Conservation (phyloP, 108 stramenopile species). For the Nitzschia palea region DNA sequence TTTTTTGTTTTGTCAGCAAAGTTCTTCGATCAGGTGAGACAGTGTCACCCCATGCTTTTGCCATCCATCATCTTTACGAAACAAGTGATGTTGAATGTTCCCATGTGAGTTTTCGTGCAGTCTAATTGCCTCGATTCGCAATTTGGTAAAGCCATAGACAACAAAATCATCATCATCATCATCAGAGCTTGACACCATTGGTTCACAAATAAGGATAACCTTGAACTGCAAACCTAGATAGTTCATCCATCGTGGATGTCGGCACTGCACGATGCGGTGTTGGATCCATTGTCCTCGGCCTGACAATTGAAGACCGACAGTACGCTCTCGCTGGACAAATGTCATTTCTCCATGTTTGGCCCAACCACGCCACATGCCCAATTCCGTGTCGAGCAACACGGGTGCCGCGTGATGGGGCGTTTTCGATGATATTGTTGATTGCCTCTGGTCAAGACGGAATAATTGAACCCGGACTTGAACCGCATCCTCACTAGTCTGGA, state of each 20-base stretch:
- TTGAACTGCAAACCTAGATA: conserved; percentile 9
- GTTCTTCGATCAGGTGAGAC: conserved; percentile 4
- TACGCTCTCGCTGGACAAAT: conserved; percentile 4
- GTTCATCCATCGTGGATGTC: conserved; percentile 5
- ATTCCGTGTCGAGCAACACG: neutral
- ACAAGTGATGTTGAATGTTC: conserved; percentile 5
- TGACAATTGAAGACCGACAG: conserved; percentile 6
- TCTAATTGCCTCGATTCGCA: neutral
- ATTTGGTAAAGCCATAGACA: neutral
- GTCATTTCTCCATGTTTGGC: conserved; percentile 2
- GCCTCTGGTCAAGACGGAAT: neutral
- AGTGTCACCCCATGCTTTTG: conserved; percentile 7
- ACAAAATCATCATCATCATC: neutral
- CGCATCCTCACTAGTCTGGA: neutral
- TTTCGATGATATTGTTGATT: neutral
- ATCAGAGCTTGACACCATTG: too few relatives aligned
- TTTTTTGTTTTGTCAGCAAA: neutral
- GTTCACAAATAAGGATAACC: conserved; percentile 4
- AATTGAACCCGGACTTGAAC: neutral
- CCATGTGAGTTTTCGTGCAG: conserved; percentile 9
- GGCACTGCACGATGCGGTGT: neutral
- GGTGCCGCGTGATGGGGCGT: neutral
- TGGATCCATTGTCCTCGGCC: conserved; percentile 15
- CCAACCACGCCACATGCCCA: neutral
- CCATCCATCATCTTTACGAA: conserved; percentile 9